Base-by-base conservation (phyloP, 495 filamentous ascomycete genomes). In the Venustampulla echinocandica region DNA sequence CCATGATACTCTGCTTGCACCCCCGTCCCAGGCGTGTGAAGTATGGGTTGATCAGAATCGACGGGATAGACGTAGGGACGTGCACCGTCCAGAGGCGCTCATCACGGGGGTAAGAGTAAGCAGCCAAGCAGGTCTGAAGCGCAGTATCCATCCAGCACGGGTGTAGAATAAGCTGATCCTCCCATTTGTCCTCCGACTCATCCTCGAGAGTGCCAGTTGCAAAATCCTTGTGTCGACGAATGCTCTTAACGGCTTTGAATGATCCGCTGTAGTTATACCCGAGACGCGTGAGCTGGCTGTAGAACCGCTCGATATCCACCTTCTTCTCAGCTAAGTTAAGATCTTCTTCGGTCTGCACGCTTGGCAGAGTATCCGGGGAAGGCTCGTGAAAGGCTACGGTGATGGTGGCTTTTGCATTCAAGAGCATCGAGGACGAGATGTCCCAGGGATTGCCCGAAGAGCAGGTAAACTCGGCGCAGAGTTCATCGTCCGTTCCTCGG, bases 71-170 rank as follows among this genome's bases (percentile, higher is more conserved):
- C n/a, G 56, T 60, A 9, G 68, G 67, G 1, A 69, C 24, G 51
- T 60, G 54, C 2, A 64, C 10, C 5, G 50, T 39, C 41, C 55
- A 51, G 4, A 69, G 49, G 1, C 45, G 15, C 1, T 49, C 58
- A 46, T 71, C 68, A 19, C 49, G 48, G 14, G 64, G 64, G 41
- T 50, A 65, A 14, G 53, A 62, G 46, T 61, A 66, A 0, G 70
- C 66, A 0, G 65, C 42, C 39, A 73, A 60, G n/a, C 65, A 53
- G 0, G 65, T 57, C 33, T 73, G 70, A 18, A 74, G 52, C 0
- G 64, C 65, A 10, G 44, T 56, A 54, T 74, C 71, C 4, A 74
- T 39, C 9, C 53, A 47, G 1, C 56, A 60, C 1, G 71, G 71
- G 35, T 70, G 70, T 6, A 70, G 6, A 13, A 52, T 6, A 6